Evolutionary conservation across 345 rosid species (phyloP).

Genomic region (Gossypium anomalum): DNA sequence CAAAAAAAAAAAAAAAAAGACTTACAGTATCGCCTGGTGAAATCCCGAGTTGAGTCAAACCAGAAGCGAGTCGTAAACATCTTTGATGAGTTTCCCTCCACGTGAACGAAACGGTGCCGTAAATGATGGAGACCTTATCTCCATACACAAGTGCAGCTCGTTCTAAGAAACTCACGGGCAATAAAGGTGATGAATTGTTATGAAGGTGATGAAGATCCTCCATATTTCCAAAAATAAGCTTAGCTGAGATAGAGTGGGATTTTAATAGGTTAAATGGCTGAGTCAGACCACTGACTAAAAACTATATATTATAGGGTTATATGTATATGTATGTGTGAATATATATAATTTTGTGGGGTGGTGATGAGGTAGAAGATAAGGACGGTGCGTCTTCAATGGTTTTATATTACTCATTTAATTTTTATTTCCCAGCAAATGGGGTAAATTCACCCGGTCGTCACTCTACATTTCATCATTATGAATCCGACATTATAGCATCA

Average conservation of each 20-base stretch:
- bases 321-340: neutral
- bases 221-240: slow-evolving; percentile 15
- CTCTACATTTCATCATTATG: neutral
- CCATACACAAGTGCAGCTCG: slow-evolving; percentile 51
- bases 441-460: neutral
- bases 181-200: slow-evolving; percentile 31
- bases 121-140: slow-evolving; percentile 42
- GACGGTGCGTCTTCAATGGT: neutral
- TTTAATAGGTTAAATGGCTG: neutral
- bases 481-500: neutral
- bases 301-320: too few species aligned
- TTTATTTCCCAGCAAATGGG: neutral
- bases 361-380: neutral
- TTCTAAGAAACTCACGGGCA: slow-evolving; percentile 57
- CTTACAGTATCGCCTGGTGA: slow-evolving; percentile 52
- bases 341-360: neutral
- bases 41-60: slow-evolving; percentile 40
- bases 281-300: neutral
- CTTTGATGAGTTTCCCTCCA: slow-evolving; percentile 61
- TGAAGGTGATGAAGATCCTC: slow-evolving; percentile 40
- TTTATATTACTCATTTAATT: neutral
- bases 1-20: neutral
- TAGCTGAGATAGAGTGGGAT: neutral
- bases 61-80: slow-evolving; percentile 67
- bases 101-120: slow-evolving; percentile 42